Evolutionary conservation across 345 rosid species (phyloP), one percentile per base, ranked within the genome.

Genomic region (Acer negundo): DNA sequence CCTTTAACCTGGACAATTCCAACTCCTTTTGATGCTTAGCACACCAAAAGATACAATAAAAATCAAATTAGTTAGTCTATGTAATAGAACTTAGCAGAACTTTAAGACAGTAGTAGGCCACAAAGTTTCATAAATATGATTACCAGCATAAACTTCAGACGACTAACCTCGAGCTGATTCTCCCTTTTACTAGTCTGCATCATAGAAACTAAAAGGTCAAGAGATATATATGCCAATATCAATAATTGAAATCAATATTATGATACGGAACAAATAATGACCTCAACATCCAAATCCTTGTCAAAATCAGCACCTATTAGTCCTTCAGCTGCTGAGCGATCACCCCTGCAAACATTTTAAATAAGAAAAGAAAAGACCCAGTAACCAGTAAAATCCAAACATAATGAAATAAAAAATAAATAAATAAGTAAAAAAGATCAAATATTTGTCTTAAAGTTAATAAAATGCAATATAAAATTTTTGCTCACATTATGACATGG

Each of bases 71-170:
- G 28, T 78, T 71, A 71, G 73, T 61, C 51, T 47, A 75, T 23
- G 53, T 22, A 63, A 63, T 6, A 56, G 79, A 74, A 38, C 17
- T 67, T 16, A 20, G 67, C 53, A 74, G 16, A 70, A 47, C 61
- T 7, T 49, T 79, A 75, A 67, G 71, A 80, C 24, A 35, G 38
- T 69, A 61, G 46, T 40, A 24, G 58, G 31, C 31, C 55, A 22
- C 19, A 55, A 67, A 40, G 70, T 16, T 20, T 40, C 17, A 76
- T 71, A 70, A 66, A 85, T 40, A 69, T 59, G n/a, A 71, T 74
- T 95, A 95, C 98, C 98, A 93, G 92, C 94, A 92, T 80, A 70
- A 80, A 83, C 81, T 86, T 91, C 79, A 95, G 94, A 81, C 73
- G 86, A 81, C 82, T 85, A 77, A 90, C 84, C 82, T 93, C 91